Conservation (phyloP, 208 protist species). For the Leishmania braziliensis region DNA sequence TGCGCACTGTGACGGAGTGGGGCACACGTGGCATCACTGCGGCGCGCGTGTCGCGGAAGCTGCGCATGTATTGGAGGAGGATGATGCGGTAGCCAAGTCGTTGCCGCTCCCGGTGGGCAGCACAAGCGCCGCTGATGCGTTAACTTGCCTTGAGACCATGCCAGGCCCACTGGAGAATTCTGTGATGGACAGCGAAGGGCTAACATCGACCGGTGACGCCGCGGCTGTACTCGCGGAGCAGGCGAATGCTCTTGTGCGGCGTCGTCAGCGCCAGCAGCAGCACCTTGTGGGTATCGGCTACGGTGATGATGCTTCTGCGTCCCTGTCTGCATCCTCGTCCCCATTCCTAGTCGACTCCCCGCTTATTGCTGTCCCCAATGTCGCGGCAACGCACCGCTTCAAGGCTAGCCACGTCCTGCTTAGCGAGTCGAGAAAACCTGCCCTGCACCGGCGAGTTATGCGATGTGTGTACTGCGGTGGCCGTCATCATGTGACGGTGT, state of each 20-base stretch:
- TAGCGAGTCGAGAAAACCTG: slow-evolving; percentile 48
- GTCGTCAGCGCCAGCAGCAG: slow-evolving; percentile 7
- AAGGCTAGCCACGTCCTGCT: slow-evolving; percentile 45
- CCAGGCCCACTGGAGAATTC: neutral
- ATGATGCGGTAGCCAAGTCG: neutral
- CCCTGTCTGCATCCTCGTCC: neutral
- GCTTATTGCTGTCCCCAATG: slow-evolving; percentile 58
- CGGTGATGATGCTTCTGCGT: neutral
- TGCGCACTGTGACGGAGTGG: slow-evolving; percentile 25
- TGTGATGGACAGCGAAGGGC: slow-evolving; percentile 18
- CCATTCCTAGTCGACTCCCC: neutral
- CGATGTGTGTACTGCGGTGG: slow-evolving; percentile 86
- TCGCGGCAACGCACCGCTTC: slow-evolving; percentile 44
- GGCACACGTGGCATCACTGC: slow-evolving; percentile 50
- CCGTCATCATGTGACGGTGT: slow-evolving; percentile 74
- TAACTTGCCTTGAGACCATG: too few relatives aligned
- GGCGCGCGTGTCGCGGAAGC: slow-evolving; percentile 6
- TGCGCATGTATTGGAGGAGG: slow-evolving; percentile 6
- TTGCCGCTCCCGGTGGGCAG: neutral
- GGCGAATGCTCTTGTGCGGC: neutral
- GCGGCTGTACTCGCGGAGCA: slow-evolving; percentile 22
- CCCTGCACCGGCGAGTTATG: slow-evolving; percentile 57
- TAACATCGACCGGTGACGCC: slow-evolving; percentile 25
- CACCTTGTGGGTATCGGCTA: neutral
- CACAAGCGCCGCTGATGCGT: neutral